Conservation (phyloP, 108 stramenopile genomes). For the Schizochytrium sp. region DNA sequence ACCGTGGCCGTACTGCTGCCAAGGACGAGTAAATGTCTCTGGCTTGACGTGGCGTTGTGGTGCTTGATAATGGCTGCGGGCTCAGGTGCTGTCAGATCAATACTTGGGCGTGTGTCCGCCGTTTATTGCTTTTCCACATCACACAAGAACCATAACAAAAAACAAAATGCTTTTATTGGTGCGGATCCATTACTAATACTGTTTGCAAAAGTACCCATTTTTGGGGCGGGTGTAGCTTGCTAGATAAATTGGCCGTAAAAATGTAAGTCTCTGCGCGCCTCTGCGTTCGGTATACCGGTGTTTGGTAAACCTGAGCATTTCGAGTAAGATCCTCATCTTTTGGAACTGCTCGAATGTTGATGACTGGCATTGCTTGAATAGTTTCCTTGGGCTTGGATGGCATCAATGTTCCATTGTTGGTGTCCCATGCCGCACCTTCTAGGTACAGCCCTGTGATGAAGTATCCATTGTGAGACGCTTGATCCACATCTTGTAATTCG, state of each 20-base stretch:
- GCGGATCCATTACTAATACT: constrained; percentile 57
- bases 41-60: too few species aligned
- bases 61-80: too few species aligned
- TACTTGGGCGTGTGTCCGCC: too few species aligned
- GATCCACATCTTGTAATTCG: constrained; percentile 62
- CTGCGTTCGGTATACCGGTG: constrained; percentile 76
- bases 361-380: constrained; percentile 71
- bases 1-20: constrained; percentile 80
- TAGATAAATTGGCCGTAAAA: constrained; percentile 2
- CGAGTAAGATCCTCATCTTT: constrained; percentile 61
- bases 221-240: constrained; percentile 17
- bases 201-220: constrained; percentile 9
- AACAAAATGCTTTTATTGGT: neutral
- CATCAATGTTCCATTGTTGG: constrained; percentile 20
- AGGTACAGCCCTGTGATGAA: constrained; percentile 75
- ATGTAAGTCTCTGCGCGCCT: constrained; percentile 75
- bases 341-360: constrained; percentile 76
- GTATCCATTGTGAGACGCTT: constrained; percentile 71
- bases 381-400: constrained; percentile 70
- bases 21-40: constrained; percentile 63
- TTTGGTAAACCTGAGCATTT: constrained; percentile 70
- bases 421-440: constrained; percentile 78
- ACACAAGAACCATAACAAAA: too few species aligned
- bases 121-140: too few species aligned
- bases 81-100: too few species aligned